phyloP scores from a whole-genome alignment of 2,329 filamentous ascomycete species.

The Ophiostoma novo-ulmi region DNA sequence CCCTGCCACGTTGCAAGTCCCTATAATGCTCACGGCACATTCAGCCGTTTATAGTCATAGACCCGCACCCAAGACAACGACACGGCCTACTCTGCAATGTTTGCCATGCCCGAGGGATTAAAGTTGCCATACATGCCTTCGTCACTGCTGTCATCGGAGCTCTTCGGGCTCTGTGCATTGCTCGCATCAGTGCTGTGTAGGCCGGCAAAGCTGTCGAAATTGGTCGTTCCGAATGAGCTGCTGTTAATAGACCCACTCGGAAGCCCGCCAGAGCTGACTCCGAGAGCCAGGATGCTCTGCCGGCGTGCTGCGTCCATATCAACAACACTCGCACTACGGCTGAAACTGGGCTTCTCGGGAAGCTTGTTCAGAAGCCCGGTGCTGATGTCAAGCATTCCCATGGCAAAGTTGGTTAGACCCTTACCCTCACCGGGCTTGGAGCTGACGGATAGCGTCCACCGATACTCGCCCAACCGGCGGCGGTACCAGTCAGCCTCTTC shows the following conservation, averaged over 20 bases:
- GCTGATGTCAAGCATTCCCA: conserved; percentile 70
- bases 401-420: conserved; percentile 62
- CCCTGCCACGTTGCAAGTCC: neutral
- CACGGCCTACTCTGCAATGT: conserved; percentile 27
- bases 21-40: neutral
- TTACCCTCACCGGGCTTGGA: conserved; percentile 60
- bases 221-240: conserved; percentile 20
- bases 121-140: conserved; percentile 51
- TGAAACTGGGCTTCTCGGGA: conserved; percentile 65
- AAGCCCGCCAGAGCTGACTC: conserved; percentile 14
- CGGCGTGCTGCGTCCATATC: conserved; percentile 32
- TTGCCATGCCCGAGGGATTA: conserved; percentile 32
- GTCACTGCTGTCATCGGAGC: conserved; percentile 48
- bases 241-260: conserved; percentile 31
- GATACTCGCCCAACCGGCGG: conserved; percentile 76
- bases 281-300: conserved; percentile 14
- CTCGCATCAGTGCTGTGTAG: conserved; percentile 46
- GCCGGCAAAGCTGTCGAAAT: conserved; percentile 39
- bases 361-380: conserved; percentile 63
- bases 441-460: conserved; percentile 88
- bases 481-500: conserved; percentile 94
- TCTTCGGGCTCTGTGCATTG: conserved; percentile 48
- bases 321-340: conserved; percentile 47
- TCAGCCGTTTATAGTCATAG: neutral
- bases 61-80: neutral